Conservation (phyloP, 1,139 yeast genomes). For the Yamadazyma friedrichii region DNA sequence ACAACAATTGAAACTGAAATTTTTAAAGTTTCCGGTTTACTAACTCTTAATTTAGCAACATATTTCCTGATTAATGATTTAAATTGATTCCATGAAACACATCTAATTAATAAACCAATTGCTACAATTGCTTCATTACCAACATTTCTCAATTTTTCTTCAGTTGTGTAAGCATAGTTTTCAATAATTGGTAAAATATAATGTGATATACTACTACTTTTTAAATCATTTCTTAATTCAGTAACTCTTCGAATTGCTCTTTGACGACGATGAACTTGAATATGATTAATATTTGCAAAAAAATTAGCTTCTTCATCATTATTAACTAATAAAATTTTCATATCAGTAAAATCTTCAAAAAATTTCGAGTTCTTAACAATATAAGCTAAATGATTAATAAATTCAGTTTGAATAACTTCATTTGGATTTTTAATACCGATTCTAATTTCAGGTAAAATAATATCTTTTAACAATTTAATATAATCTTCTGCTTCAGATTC, state of each 20-base stretch:
- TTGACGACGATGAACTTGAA: constrained; percentile 84
- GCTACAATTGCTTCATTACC: constrained; percentile 71
- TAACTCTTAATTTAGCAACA: constrained; percentile 49
- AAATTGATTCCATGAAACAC: constrained; percentile 78
- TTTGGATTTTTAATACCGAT: constrained; percentile 62
- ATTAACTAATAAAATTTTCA: constrained; percentile 61
- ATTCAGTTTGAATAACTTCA: constrained; percentile 71
- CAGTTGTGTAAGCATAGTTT: constrained; percentile 61
- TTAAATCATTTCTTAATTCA: constrained; percentile 39
- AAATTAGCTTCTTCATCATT: constrained; percentile 86
- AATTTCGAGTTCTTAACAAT: constrained; percentile 52
- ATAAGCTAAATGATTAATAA: constrained; percentile 63
- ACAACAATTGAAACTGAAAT: constrained; percentile 64
- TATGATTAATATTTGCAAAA: constrained; percentile 76
- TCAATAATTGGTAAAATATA: constrained; percentile 85
- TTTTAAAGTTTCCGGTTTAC: constrained; percentile 53
- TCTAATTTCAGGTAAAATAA: constrained; percentile 65
- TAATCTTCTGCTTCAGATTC: constrained; percentile 35
- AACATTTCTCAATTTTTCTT: constrained; percentile 66
- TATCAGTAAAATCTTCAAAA: constrained; percentile 58
- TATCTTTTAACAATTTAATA: constrained; percentile 48
- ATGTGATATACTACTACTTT: constrained; percentile 67
- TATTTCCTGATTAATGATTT: constrained; percentile 74
- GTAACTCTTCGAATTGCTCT: constrained; percentile 68
- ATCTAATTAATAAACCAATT: constrained; percentile 57